Base-by-base conservation (phyloP, 805 yeast species). In the Lipomyces chichibuensis region DNA sequence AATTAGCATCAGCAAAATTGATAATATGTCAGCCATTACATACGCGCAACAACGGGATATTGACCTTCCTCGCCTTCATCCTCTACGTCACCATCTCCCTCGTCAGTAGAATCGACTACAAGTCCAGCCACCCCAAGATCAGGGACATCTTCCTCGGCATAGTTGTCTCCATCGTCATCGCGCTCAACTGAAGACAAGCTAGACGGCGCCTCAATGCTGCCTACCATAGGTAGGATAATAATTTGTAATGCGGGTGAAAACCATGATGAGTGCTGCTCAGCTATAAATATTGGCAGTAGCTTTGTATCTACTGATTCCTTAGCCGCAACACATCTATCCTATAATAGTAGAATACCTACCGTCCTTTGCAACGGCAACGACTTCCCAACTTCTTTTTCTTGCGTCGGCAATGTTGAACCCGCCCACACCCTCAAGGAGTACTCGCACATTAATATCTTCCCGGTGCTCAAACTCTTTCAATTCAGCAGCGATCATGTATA, bases 371-470 rank as follows among this genome's bases (percentile, higher is more conserved):
- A 74, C 74, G 6, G 73, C 71, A 29, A 78, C 67, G 6, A 75
- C 79, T 65, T 77, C 80, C 80, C 80, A 77, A 2, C 62, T 59
- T 60, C 74, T 73, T 14, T 70, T 59, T 39, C 75, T 33, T 2
- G 63, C 69, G 37, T 52, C 43, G 6, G 75, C 75, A 17, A 77
- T 65, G 46, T 75, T 75, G 49, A 73, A 70, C 11, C 80, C 80
- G 43, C 73, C 73, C 2, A 71, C 67, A 5, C 72, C 73, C 29
- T 77, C 78, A 20, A 77, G 65, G 64, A 77, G 65, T 13, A 77
- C 77, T 3, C 74, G 63, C 25, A 75, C 72, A 11, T 72, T 66
- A 4, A 77, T 73, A 3, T 43, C 46, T 60, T 67, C 63, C 11
- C 74, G 63, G 7, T 64, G 62, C 52, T 59, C 60, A 23, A 60